Evolutionary conservation across 1,284 basidiomycete genomes (phyloP).

Genomic region (Apiotrichum domesticum): DNA sequence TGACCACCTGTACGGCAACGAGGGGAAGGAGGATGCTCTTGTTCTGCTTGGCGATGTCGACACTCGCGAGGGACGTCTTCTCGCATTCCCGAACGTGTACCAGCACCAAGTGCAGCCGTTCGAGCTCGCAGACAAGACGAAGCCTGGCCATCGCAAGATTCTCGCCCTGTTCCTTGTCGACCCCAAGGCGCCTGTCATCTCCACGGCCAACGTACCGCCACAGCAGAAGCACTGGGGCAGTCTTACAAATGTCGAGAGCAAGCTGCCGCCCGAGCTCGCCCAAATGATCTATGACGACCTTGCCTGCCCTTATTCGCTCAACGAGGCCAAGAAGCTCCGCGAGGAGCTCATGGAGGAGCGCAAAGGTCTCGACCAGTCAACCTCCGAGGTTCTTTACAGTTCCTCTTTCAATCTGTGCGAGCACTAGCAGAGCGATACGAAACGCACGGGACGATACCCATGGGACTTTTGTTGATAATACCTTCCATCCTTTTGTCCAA

Average conservation of each 20-base stretch:
- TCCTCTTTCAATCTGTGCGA: constrained; percentile 12
- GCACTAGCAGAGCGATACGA: constrained; percentile 5
- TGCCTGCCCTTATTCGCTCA: constrained; percentile 6
- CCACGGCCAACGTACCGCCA: constrained; percentile 12
- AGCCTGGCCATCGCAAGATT: constrained; percentile 16
- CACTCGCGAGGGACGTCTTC: neutral
- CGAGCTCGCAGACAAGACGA: constrained; percentile 3
- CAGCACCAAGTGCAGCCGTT: neutral
- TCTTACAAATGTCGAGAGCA: neutral
- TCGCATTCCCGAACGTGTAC: constrained; percentile 6
- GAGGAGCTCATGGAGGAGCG: constrained; percentile 17
- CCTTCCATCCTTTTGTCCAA: too few species aligned
- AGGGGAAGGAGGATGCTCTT: neutral
- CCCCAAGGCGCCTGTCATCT: constrained; percentile 4
- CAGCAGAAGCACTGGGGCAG: constrained; percentile 11
- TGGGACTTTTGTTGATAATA: too few species aligned
- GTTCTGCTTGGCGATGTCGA: neutral
- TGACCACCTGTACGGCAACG: neutral
- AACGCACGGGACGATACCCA: too few species aligned
- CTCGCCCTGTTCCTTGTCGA: constrained; percentile 17
- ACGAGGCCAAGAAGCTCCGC: constrained; percentile 10
- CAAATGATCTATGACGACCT: constrained; percentile 8
- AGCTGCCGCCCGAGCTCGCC: constrained; percentile 8
- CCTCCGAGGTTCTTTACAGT: neutral
- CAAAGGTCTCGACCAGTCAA: neutral